A percentile compares a stretch with the other conserved stretches of the same genome.
Evolutionary conservation across 306 rosid genomes (phyloP).

Genomic region (Trichosanthes cucumerina): DNA sequence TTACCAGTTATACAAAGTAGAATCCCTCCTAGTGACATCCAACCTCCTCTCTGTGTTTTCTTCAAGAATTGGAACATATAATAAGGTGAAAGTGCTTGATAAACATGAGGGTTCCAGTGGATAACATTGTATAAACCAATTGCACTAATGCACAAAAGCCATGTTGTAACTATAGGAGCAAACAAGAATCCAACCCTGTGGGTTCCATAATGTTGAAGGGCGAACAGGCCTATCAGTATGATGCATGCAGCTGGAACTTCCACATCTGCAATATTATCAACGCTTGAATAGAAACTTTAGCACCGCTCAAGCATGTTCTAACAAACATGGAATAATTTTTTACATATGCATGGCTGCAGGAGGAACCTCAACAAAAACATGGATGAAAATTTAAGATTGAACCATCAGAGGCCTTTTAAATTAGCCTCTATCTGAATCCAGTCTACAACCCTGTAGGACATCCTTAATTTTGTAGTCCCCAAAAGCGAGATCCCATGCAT

Average conservation of each 20-base stretch:
- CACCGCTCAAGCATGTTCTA: neutral
- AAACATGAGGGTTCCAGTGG: constrained; percentile 54
- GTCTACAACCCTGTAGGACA: neutral
- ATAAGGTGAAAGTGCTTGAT: constrained; percentile 67
- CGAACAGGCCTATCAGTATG: constrained; percentile 70
- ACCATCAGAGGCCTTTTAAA: neutral
- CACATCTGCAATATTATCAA: constrained; percentile 40
- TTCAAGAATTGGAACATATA: constrained; percentile 48
- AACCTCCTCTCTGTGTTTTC: constrained; percentile 59
- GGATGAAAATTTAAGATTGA: neutral
- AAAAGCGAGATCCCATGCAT: neutral
- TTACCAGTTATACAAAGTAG: constrained; percentile 76
- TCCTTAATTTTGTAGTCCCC: neutral
- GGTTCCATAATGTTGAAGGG: constrained; percentile 93
- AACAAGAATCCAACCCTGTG: constrained; percentile 90
- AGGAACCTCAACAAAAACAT: neutral
- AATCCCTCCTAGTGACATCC: constrained; percentile 90
- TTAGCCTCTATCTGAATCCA: neutral
- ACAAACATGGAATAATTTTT: neutral
- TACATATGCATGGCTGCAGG: neutral
- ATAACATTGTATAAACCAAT: constrained; percentile 76
- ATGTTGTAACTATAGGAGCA: constrained; percentile 67
- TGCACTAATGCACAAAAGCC: constrained; percentile 75
- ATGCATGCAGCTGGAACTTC: constrained; percentile 78
- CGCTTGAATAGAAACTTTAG: constrained; percentile 15